Conservation (phyloP, 129 eudicot genomes). For the Lonicera japonica region DNA sequence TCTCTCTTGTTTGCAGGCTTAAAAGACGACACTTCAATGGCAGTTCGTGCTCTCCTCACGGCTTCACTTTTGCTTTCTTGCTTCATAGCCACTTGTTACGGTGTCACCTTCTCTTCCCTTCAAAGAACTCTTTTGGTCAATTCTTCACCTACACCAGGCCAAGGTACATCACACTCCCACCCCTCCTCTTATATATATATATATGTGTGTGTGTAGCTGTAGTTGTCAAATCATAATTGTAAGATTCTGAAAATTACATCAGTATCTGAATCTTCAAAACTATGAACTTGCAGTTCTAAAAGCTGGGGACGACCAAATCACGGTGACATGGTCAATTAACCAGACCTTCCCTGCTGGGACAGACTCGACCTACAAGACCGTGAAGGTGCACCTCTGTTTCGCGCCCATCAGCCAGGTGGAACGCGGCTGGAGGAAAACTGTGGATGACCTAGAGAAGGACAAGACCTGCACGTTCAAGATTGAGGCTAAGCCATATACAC, state of each 20-base stretch:
- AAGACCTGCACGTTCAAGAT: slow-evolving; percentile 56
- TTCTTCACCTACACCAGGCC: slow-evolving; percentile 29
- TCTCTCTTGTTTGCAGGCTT: slow-evolving; percentile 2
- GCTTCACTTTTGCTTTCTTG: slow-evolving; percentile 26
- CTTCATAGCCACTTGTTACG: slow-evolving; percentile 27
- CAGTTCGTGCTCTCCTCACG: slow-evolving; percentile 17
- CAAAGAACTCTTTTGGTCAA: slow-evolving; percentile 29
- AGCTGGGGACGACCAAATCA: slow-evolving; percentile 48
- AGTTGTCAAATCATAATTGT: neutral
- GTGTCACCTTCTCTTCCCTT: slow-evolving; percentile 41
- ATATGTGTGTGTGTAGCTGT: neutral
- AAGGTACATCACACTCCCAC: slow-evolving; percentile 33
- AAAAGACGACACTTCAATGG: slow-evolving; percentile 31
- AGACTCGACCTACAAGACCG: slow-evolving; percentile 47
- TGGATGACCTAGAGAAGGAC: slow-evolving; percentile 43
- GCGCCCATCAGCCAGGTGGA: slow-evolving; percentile 62
- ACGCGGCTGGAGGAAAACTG: slow-evolving; percentile 57
- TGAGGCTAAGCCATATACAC: slow-evolving; percentile 31
- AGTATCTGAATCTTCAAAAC: neutral
- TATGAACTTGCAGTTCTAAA: slow-evolving; percentile 38
- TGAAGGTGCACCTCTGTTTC: slow-evolving; percentile 59
- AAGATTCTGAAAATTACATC: neutral
- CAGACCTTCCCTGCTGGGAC: slow-evolving; percentile 24
- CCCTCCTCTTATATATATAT: no score
- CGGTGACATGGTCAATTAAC: slow-evolving; percentile 52